Base-by-base conservation (phyloP, 2,329 filamentous ascomycete genomes). In the Claviceps fusiformis region DNA sequence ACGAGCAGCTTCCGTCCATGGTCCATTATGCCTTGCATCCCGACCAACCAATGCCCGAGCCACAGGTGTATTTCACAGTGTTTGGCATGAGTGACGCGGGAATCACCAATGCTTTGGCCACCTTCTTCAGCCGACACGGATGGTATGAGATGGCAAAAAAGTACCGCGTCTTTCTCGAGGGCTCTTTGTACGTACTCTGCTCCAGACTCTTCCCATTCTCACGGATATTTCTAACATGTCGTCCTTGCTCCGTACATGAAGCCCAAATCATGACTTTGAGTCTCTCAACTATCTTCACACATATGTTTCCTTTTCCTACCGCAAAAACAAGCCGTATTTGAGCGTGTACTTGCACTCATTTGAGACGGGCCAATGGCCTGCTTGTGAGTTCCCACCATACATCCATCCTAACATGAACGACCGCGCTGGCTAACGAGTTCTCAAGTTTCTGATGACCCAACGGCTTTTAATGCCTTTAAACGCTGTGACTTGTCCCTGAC, bases 1-100 rank as follows among this genome's bases (percentile, higher is more conserved):
- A 44, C 17, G 53, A 54, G 47, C 53, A 44, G n/a, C 53, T 54
- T 15, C 47, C 53, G n/a, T 54, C 37, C 13, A 45, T 54, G 37
- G 47, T 11, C 27, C 50, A 54, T n/a, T 54, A 44, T 10, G 50
- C 53, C 13, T 27, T 54, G 8, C 47, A 50, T 17, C 39, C 27
- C 5, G n/a, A 37, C 17, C 24, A 50, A n/a, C 46, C 46, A 9
- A 50, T 50, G 15, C 53, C 53, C 17, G 53, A 54, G 15, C 53
- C 53, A 2, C 53, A 54, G 19, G 39, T 54, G 15, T 54, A 55
- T n/a, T 47, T 50, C 19, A 43, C 48, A 7, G 54, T 47, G 3
- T 53, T 53, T 11, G 44, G 43, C 43, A 37, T 46, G 52, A 53
- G 17, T 39, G 52, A 53, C 17, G 10, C 9, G 17, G 6, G 37